A percentile compares a stretch with the other conserved stretches of the same genome.
Evolutionary conservation across 768 basidiomycete genomes (phyloP).

Genomic region (Agaricus subrufescens): DNA sequence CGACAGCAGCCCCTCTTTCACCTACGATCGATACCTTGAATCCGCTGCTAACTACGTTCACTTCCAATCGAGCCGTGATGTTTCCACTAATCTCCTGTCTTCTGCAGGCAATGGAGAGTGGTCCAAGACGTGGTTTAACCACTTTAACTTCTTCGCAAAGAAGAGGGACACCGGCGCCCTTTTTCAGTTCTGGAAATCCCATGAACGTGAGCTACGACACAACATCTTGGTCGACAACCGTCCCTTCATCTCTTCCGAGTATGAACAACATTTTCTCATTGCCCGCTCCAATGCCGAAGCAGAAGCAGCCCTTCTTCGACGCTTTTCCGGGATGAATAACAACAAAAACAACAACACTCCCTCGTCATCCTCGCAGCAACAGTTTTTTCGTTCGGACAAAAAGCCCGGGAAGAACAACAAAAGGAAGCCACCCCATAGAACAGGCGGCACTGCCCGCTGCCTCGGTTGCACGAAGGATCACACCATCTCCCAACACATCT

Average conservation of each 20-base stretch:
- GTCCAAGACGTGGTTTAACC: neutral
- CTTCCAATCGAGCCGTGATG: neutral
- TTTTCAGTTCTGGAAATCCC: neutral
- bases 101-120: neutral
- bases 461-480: neutral
- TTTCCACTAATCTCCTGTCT: neutral
- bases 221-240: neutral
- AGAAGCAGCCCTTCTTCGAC: too few relatives aligned
- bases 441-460: neutral
- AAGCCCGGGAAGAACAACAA: neutral
- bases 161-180: neutral
- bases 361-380: neutral
- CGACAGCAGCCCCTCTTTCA: neutral
- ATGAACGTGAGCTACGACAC: neutral
- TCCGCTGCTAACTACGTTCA: neutral
- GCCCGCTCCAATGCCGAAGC: neutral
- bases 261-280: neutral
- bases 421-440: neutral
- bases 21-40: neutral
- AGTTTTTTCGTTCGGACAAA: neutral
- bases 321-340: too few relatives aligned
- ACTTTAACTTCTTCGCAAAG: neutral
- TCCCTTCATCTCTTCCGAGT: neutral
- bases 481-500: neutral
- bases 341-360: neutral